Evolutionary conservation across 306 rosid genomes (phyloP).

Genomic region (Cicer cuneatum): DNA sequence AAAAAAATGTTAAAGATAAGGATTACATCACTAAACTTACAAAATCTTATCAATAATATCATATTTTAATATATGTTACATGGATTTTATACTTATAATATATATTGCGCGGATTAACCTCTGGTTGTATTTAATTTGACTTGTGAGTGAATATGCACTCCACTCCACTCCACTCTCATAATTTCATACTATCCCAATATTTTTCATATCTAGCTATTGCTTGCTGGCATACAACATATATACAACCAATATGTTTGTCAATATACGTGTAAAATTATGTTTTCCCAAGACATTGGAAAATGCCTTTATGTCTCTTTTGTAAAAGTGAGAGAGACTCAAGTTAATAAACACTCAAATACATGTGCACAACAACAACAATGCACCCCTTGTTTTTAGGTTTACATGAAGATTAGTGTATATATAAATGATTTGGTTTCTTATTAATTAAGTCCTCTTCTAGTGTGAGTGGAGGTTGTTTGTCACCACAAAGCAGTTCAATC

Average conservation of each 20-base stretch:
- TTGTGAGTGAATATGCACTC: constrained; percentile 27
- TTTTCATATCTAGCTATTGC: constrained; percentile 42
- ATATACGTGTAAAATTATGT: neutral
- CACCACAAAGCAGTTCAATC: constrained; percentile 32
- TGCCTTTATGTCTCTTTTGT: constrained; percentile 31
- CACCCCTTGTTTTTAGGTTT: constrained; percentile 29
- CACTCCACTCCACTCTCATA: neutral
- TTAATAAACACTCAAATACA: constrained; percentile 28
- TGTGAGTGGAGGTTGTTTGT: constrained; percentile 38
- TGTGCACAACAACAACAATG: constrained; percentile 21
- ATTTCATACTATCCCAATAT: constrained; percentile 14
- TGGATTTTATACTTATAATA: too few species aligned
- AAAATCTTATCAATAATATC: too few species aligned
- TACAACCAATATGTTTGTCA: constrained; percentile 28
- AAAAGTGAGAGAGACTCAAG: constrained; percentile 1
- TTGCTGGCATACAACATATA: constrained; percentile 28
- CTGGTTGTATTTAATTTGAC: constrained; percentile 24
- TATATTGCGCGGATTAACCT: too few species aligned
- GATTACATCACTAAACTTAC: too few species aligned
- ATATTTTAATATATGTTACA: too few species aligned
- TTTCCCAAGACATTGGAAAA: constrained; percentile 33
- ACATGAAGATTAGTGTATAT: constrained; percentile 12
- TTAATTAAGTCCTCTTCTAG: constrained; percentile 10
- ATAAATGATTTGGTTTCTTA: constrained; percentile 32
- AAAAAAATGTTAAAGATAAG: too few species aligned